phyloP scores from a whole-genome alignment of 2,329 filamentous ascomycete species.

The Apiospora pterosperma region DNA sequence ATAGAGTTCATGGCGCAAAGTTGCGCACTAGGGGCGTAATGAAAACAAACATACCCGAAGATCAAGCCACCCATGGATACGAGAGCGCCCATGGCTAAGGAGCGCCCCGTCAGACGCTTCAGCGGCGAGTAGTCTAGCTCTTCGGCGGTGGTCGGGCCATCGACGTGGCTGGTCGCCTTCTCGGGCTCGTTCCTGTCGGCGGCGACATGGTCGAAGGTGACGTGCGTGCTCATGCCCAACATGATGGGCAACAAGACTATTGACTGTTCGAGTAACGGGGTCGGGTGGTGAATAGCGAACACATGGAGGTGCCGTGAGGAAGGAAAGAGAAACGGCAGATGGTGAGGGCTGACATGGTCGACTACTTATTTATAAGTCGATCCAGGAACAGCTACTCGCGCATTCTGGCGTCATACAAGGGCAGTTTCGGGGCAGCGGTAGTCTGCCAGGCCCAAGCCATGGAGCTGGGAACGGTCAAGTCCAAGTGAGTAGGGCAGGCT shows the following conservation, averaged over 20 bases:
- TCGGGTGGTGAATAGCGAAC: neutral
- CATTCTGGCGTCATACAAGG: neutral
- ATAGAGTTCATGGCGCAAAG: neutral
- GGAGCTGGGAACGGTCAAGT: neutral
- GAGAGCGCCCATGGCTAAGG: conserved; percentile 34
- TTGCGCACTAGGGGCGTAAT: neutral
- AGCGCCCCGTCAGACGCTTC: conserved; percentile 33
- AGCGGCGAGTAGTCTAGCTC: conserved; percentile 43
- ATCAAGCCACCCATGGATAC: conserved; percentile 44
- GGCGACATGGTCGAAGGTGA: conserved; percentile 36
- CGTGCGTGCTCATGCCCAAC: conserved; percentile 19
- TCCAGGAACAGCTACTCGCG: neutral
- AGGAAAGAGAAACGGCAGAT: neutral
- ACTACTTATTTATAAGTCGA: neutral
- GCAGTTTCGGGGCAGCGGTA: neutral
- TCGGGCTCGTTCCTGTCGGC: conserved; percentile 35
- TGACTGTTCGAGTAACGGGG: neutral
- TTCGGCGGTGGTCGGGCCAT: conserved; percentile 27
- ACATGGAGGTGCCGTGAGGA: neutral
- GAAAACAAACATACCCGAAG: conserved; percentile 24
- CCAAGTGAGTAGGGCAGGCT: neutral
- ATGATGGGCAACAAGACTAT: conserved; percentile 11
- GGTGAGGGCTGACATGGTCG: neutral
- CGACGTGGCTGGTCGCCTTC: conserved; percentile 25
- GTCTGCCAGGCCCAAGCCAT: neutral